A percentile compares a stretch with the other conserved stretches of the same genome.
phyloP scores from a whole-genome alignment of 352 stramenopile genomes.

The Globisporangium paddicum region DNA sequence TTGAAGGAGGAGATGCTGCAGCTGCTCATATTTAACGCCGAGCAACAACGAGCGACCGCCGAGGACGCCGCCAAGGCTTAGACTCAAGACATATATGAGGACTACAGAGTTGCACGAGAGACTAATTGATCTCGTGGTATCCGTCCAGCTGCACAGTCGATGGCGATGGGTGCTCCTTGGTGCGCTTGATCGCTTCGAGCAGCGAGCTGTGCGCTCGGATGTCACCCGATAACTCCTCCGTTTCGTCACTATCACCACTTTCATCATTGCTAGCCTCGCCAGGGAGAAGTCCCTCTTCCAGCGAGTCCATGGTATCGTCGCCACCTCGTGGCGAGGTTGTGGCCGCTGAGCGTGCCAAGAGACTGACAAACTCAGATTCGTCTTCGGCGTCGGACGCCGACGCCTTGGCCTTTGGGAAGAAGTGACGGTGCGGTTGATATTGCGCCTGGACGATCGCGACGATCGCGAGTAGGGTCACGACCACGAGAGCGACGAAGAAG shows the following conservation, averaged over 20 bases:
- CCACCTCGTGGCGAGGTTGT: neutral
- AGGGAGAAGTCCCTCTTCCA: constrained; percentile 18
- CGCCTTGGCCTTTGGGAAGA: constrained; percentile 3
- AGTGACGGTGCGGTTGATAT: constrained; percentile 13
- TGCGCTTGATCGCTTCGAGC: constrained; percentile 26
- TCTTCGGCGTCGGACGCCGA: constrained; percentile 8
- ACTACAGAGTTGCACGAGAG: neutral
- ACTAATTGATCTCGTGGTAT: constrained; percentile 34
- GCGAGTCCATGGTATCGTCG: constrained; percentile 7
- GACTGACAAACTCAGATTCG: constrained; percentile 10
- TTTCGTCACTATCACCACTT: neutral
- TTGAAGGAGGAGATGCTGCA: constrained; percentile 63
- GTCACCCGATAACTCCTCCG: neutral
- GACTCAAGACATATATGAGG: neutral
- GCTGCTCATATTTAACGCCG: constrained; percentile 46
- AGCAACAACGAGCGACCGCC: constrained; percentile 19
- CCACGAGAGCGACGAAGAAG: constrained; percentile 18
- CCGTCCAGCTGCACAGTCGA: constrained; percentile 15
- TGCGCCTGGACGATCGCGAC: constrained; percentile 16
- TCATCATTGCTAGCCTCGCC: neutral
- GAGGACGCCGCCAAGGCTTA: constrained; percentile 18
- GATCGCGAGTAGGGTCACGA: constrained; percentile 13
- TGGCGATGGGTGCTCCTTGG: constrained; percentile 21
- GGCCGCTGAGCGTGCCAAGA: neutral
- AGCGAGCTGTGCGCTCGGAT: constrained; percentile 10